These are phyloP conservation scores for Russula earlei DNA, from an alignment of 768 basidiomycete species.

Conservation along the genomic window DNA sequence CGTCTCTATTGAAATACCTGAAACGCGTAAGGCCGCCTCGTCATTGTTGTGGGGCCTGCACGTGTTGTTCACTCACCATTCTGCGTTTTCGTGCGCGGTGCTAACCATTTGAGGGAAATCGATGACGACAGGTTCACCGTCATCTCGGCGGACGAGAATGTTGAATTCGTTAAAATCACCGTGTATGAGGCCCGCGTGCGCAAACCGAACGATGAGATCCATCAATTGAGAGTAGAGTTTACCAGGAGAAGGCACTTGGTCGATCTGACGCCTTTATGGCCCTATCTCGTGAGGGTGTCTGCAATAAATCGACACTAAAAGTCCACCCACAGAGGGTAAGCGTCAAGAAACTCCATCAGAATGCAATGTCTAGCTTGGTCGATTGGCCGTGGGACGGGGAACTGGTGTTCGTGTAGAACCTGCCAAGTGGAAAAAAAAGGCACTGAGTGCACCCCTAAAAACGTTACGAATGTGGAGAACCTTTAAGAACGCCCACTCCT, in stretches of 20 bases:
- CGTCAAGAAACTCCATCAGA: conserved; percentile 93
- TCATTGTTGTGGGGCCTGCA: background rate
- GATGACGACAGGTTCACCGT: conserved; percentile 77
- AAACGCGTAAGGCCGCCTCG: conserved; percentile 6
- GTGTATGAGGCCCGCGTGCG: conserved; percentile 90
- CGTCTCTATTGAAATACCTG: conserved; percentile 99
- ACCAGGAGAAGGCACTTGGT: conserved; percentile 75
- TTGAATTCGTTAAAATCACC: conserved; percentile 99
- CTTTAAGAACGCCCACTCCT: conserved; percentile 99
- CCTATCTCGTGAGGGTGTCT: background rate
- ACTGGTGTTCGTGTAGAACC: conserved; percentile 86
- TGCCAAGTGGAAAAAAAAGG: conserved; percentile 25
- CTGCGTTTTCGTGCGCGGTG: conserved; percentile 92
- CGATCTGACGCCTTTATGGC: conserved; percentile 67
- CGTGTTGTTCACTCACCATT: conserved; percentile 54
- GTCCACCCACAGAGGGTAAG: conserved; percentile 78
- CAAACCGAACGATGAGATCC: conserved; percentile 94
- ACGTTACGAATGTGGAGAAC: conserved; percentile 32
- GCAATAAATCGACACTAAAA: conserved; percentile 1
- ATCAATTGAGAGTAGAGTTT: conserved; percentile 86
- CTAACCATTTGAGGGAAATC: conserved; percentile 99
- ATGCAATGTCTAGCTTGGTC: conserved; percentile 94
- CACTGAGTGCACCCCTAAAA: background rate
- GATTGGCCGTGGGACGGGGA: conserved; percentile 88
- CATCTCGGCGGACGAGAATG: conserved; percentile 78